Percentiles rank a stretch among this genome's conserved stretches.
These are phyloP conservation scores for Pittosporum tobira DNA, from an alignment of 129 eudicot genomes.

Conservation along the genomic window DNA sequence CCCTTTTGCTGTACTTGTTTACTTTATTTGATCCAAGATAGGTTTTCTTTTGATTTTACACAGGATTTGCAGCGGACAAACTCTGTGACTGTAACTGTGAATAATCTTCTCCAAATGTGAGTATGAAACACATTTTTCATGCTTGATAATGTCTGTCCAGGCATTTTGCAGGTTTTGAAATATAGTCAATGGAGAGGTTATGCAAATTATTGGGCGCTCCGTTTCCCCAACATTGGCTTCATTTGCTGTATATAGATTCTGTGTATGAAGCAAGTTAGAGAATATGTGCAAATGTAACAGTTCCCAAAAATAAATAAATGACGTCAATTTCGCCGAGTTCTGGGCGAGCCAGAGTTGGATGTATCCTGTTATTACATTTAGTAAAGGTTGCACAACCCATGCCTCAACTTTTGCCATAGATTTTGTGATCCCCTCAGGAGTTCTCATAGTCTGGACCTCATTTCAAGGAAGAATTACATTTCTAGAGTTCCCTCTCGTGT, in stretches of 20 bases:
- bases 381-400: too few relatives aligned
- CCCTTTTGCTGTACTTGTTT: background rate
- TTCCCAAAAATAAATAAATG: constrained; percentile 11
- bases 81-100: constrained; percentile 82
- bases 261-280: constrained; percentile 16
- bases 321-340: background rate
- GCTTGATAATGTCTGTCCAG: constrained; percentile 9
- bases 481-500: too few relatives aligned
- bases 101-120: constrained; percentile 95
- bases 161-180: constrained; percentile 8
- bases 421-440: too few relatives aligned
- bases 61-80: constrained; percentile 95
- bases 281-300: constrained; percentile 14
- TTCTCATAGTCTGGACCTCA: too few relatives aligned
- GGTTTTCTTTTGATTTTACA: constrained; percentile 27
- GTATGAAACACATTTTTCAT: background rate
- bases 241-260: constrained; percentile 29
- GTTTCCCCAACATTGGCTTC: constrained; percentile 9
- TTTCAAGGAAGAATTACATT: too few relatives aligned
- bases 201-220: constrained; percentile 2
- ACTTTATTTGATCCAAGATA: background rate
- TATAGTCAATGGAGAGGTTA: background rate
- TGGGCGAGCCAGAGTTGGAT: too few relatives aligned
- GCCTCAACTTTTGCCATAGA: too few relatives aligned
- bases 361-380: too few relatives aligned